Evolutionary conservation across 768 basidiomycete species (phyloP).

Genomic region (Boletus rufocinnamomeus): DNA sequence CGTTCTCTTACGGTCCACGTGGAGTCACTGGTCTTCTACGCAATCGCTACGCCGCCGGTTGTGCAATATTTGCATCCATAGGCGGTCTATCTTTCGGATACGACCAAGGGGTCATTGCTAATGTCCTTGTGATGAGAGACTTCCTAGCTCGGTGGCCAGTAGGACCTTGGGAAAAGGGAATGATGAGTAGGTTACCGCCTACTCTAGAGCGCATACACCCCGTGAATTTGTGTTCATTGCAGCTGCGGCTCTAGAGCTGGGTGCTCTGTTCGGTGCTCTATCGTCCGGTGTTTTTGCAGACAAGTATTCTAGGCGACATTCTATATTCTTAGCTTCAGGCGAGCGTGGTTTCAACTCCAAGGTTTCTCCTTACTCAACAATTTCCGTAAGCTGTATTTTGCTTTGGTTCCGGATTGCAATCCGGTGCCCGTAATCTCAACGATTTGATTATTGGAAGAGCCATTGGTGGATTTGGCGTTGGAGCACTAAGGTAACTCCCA

Average conservation of each 20-base stretch:
- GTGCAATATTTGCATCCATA: constrained; percentile 74
- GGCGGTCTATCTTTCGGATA: constrained; percentile 82
- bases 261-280: constrained; percentile 76
- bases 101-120: constrained; percentile 85
- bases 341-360: constrained; percentile 22
- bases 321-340: constrained; percentile 73
- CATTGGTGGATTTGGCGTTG: constrained; percentile 80
- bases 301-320: constrained; percentile 61
- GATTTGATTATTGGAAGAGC: constrained; percentile 71
- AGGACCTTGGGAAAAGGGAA: constrained; percentile 70
- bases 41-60: constrained; percentile 66
- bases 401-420: constrained; percentile 71
- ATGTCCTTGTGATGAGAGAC: constrained; percentile 81
- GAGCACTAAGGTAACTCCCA: constrained; percentile 57
- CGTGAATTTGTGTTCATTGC: not conserved
- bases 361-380: not conserved
- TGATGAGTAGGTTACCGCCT: constrained; percentile 60
- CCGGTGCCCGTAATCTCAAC: constrained; percentile 52
- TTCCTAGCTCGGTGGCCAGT: constrained; percentile 70
- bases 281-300: constrained; percentile 69
- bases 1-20: constrained; percentile 72
- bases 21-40: constrained; percentile 63
- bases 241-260: constrained; percentile 81
- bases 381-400: constrained; percentile 59
- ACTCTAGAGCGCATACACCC: not conserved